phyloP scores from a whole-genome alignment of 2,329 filamentous ascomycete genomes.

The Aspergillus fischeri region DNA sequence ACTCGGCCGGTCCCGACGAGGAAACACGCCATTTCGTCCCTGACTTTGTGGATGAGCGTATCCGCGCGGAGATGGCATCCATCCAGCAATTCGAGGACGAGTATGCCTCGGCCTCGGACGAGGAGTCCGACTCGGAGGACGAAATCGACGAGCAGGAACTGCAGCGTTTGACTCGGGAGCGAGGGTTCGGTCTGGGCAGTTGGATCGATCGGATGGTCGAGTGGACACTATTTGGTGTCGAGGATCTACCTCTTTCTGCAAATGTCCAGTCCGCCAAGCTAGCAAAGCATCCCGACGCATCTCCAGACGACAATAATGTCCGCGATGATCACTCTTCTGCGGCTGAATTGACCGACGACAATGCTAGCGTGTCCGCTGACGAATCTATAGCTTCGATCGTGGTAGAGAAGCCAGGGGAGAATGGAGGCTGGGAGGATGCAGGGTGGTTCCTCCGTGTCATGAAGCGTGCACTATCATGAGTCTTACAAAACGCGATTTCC shows the following conservation, averaged over 20 bases:
- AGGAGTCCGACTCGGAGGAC: conserved; percentile 15
- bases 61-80: conserved; percentile 37
- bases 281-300: neutral
- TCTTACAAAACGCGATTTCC: neutral
- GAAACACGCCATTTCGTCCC: conserved; percentile 29
- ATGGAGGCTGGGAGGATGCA: conserved; percentile 56
- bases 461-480: conserved; percentile 31
- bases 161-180: conserved; percentile 47
- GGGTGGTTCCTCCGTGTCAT: conserved; percentile 56
- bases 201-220: conserved; percentile 57
- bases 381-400: conserved; percentile 24
- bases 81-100: conserved; percentile 21
- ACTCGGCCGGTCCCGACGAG: conserved; percentile 12
- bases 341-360: conserved; percentile 20
- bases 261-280: neutral
- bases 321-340: conserved; percentile 4
- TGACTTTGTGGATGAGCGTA: conserved; percentile 48
- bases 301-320: neutral
- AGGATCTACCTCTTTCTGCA: conserved; percentile 36
- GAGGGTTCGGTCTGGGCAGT: conserved; percentile 53
- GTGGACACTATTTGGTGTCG: conserved; percentile 53
- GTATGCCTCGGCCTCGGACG: conserved; percentile 15
- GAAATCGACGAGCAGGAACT: conserved; percentile 52
- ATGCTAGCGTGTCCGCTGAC: conserved; percentile 20
- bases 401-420: conserved; percentile 34